These are phyloP conservation scores for Taphrina communis DNA, from an alignment of 1,139 yeast genomes.

Conservation along the genomic window DNA sequence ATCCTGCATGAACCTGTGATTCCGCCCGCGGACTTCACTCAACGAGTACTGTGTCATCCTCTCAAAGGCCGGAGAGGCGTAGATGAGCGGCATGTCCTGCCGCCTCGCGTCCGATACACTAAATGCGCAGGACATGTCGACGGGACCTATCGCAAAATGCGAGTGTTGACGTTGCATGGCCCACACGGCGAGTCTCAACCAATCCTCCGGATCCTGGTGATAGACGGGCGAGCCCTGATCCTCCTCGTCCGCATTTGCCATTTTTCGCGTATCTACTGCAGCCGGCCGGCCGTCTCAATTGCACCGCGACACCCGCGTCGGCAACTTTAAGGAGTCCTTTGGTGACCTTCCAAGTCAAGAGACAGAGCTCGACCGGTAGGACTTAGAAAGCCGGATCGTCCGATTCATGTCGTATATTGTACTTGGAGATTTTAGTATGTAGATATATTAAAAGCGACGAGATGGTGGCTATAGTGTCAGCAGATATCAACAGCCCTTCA, in stretches of 20 bases:
- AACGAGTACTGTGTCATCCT: slow-evolving; percentile 42
- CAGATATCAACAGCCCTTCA: too few relatives aligned
- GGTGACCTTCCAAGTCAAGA: too few relatives aligned
- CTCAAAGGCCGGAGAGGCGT: slow-evolving; percentile 42
- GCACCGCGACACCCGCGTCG: too few relatives aligned
- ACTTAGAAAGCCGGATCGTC: too few relatives aligned
- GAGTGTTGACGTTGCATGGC: slow-evolving; percentile 13
- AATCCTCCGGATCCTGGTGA: neutral
- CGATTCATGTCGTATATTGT: too few relatives aligned
- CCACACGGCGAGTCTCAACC: neutral
- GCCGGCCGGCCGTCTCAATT: too few relatives aligned
- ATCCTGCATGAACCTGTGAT: slow-evolving; percentile 44
- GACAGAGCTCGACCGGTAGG: too few relatives aligned
- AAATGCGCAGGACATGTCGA: slow-evolving; percentile 44
- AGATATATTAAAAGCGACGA: too few relatives aligned
- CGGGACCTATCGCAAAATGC: slow-evolving; percentile 30
- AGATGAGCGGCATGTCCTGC: slow-evolving; percentile 43
- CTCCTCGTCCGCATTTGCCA: neutral
- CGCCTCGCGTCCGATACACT: slow-evolving; percentile 43
- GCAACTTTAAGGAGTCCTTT: too few relatives aligned
- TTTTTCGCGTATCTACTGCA: too few relatives aligned
- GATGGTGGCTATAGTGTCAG: too few relatives aligned
- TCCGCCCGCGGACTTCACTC: slow-evolving; percentile 42
- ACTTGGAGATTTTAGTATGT: too few relatives aligned
- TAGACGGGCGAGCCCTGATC: neutral